Conservation (phyloP, 768 basidiomycete genomes). For the Boletus barrowsii region DNA sequence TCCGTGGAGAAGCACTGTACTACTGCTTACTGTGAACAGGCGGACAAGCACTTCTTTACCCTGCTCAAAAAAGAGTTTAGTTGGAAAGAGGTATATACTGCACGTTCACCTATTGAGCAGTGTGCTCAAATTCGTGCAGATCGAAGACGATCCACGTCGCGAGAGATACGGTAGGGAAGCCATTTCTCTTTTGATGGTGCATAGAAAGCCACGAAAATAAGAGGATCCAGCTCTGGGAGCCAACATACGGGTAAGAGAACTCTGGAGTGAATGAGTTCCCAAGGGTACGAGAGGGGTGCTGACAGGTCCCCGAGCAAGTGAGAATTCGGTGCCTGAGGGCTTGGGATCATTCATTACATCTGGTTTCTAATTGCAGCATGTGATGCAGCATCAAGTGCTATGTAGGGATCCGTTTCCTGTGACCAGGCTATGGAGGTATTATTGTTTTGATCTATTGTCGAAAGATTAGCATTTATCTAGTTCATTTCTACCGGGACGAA, state of each 20-base stretch:
- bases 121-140: conserved; percentile 35
- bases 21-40: conserved; percentile 42
- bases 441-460: conserved; percentile 42
- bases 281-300: neutral
- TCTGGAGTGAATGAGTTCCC: neutral
- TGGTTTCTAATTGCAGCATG: conserved; percentile 8
- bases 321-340: neutral
- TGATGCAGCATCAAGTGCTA: conserved; percentile 3
- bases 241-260: neutral
- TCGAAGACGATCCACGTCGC: conserved; percentile 60
- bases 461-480: conserved; percentile 4
- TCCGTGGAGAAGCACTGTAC: neutral
- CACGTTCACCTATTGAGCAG: neutral
- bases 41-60: conserved; percentile 83
- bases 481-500: conserved; percentile 33
- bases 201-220: conserved; percentile 13
- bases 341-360: neutral
- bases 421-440: conserved; percentile 22
- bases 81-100: conserved; percentile 57
- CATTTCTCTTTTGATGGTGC: conserved; percentile 55
- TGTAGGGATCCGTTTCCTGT: neutral
- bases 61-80: conserved; percentile 75
- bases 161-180: conserved; percentile 59
- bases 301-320: neutral
- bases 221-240: neutral